phyloP scores from a whole-genome alignment of 163 green algal genomes.

The Volvox carteri region DNA sequence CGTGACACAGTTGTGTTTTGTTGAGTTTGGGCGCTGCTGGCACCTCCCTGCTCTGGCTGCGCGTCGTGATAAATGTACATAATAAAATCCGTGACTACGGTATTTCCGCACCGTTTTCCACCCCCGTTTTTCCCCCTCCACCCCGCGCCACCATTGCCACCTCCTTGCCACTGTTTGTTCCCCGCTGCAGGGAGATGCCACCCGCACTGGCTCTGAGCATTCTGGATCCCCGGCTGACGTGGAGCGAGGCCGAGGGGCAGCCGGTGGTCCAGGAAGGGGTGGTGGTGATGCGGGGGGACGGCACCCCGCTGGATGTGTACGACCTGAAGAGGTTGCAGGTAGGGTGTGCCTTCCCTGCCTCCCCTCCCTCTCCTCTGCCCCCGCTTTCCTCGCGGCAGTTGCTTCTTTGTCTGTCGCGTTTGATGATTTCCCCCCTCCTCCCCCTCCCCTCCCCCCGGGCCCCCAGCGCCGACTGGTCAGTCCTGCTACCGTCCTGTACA shows the following conservation, averaged over 20 bases:
- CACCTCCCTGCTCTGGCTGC: too few relatives aligned
- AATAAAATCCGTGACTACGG: too few relatives aligned
- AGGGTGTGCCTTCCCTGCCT: not conserved
- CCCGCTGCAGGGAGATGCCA: slow-evolving; percentile 74
- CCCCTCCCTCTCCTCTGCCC: not conserved
- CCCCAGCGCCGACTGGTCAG: too few relatives aligned
- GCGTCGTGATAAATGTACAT: too few relatives aligned
- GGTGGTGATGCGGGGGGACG: slow-evolving; percentile 75
- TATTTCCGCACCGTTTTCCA: too few relatives aligned
- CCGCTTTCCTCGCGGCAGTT: not conserved
- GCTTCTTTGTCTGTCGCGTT: too few relatives aligned
- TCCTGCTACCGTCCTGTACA: too few relatives aligned
- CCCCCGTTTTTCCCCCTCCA: not conserved
- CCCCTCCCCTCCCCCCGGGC: not conserved
- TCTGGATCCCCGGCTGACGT: slow-evolving; percentile 90
- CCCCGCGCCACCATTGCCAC: not conserved
- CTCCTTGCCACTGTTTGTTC: too few relatives aligned
- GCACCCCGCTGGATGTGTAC: slow-evolving; percentile 80
- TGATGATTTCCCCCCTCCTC: not conserved
- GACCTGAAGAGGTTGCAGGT: slow-evolving; percentile 95
- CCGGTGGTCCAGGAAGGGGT: slow-evolving; percentile 51
- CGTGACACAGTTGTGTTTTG: too few relatives aligned
- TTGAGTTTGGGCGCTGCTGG: too few relatives aligned
- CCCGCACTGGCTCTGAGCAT: slow-evolving; percentile 91
- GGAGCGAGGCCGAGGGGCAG: slow-evolving; percentile 79